phyloP scores from a whole-genome alignment of 2,329 filamentous ascomycete genomes.

The Monilinia polystroma region DNA sequence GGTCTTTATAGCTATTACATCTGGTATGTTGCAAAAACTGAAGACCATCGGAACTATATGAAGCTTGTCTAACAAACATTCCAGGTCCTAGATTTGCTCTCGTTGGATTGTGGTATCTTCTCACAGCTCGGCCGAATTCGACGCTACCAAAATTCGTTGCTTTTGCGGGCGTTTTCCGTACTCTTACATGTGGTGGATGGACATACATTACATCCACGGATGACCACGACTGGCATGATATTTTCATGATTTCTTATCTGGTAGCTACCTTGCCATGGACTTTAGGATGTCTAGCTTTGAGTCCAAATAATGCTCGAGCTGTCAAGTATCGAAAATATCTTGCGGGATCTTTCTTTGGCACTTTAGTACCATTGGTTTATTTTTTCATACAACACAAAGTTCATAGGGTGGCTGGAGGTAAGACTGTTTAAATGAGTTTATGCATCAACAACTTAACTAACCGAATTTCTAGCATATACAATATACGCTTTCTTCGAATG shows the following conservation, averaged over 20 bases:
- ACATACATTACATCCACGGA: constrained; percentile 98
- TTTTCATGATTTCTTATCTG: constrained; percentile 98
- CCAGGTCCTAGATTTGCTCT: constrained; percentile 88
- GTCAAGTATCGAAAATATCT: constrained; percentile 88
- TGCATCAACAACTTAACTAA: constrained; percentile 4
- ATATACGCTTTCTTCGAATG: constrained; percentile 98
- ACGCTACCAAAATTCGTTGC: constrained; percentile 79
- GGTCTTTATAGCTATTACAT: constrained; percentile 95
- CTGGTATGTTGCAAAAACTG: constrained; percentile 54
- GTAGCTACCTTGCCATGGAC: constrained; percentile 96
- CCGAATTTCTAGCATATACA: constrained; percentile 71
- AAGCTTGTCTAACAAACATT: constrained; percentile 27
- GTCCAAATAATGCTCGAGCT: constrained; percentile 77
- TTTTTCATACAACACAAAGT: constrained; percentile 99
- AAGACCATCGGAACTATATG: background rate
- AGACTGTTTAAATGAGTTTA: constrained; percentile 37
- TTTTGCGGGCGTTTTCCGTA: constrained; percentile 78
- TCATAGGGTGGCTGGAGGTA: constrained; percentile 89
- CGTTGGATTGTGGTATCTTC: constrained; percentile 86
- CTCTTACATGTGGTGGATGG: constrained; percentile 94
- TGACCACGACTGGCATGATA: constrained; percentile 97
- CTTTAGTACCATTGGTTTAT: constrained; percentile 85
- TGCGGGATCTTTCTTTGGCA: constrained; percentile 82
- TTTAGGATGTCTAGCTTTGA: constrained; percentile 81
- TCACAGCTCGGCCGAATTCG: constrained; percentile 74